A percentile compares a stretch with the other conserved stretches of the same genome.
Conservation (phyloP, 2,329 filamentous ascomycete species). For the Fusarium circinatum region DNA sequence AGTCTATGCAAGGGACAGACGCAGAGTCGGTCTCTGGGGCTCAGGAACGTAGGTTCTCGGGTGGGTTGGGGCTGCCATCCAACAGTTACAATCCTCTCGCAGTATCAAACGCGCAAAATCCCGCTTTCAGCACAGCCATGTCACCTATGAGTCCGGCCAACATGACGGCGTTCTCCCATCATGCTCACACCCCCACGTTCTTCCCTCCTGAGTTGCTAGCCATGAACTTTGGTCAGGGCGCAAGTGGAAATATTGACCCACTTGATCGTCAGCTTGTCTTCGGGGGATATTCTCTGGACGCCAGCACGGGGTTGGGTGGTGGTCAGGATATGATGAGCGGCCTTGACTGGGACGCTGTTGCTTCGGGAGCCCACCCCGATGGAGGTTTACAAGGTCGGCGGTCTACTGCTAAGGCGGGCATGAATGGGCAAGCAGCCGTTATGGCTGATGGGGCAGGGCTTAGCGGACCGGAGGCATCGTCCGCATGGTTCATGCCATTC, state of each 20-base stretch:
- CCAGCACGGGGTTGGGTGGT: slow-evolving; percentile 49
- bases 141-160: slow-evolving; percentile 64
- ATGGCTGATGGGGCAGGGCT: slow-evolving; percentile 38
- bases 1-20: slow-evolving; percentile 34
- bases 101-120: slow-evolving; percentile 54
- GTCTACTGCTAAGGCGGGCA: slow-evolving; percentile 44
- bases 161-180: slow-evolving; percentile 53
- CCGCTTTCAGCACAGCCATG: slow-evolving; percentile 58
- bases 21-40: slow-evolving; percentile 21
- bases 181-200: slow-evolving; percentile 52
- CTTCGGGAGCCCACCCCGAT: slow-evolving; percentile 45
- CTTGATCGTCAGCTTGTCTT: slow-evolving; percentile 82
- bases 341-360: slow-evolving; percentile 57
- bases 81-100: slow-evolving; percentile 57
- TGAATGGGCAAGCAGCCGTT: slow-evolving; percentile 44
- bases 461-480: slow-evolving; percentile 60
- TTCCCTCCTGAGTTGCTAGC: slow-evolving; percentile 65
- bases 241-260: slow-evolving; percentile 68
- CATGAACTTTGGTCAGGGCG: slow-evolving; percentile 61
- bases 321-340: slow-evolving; percentile 55
- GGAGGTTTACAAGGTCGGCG: slow-evolving; percentile 43
- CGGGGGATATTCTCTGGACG: slow-evolving; percentile 72
- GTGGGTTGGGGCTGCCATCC: slow-evolving; percentile 54
- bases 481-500: slow-evolving; percentile 93
- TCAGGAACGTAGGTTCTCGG: slow-evolving; percentile 54